Evolutionary conservation across 2,329 filamentous ascomycete species (phyloP).

Genomic region (Seiridium unicorne): DNA sequence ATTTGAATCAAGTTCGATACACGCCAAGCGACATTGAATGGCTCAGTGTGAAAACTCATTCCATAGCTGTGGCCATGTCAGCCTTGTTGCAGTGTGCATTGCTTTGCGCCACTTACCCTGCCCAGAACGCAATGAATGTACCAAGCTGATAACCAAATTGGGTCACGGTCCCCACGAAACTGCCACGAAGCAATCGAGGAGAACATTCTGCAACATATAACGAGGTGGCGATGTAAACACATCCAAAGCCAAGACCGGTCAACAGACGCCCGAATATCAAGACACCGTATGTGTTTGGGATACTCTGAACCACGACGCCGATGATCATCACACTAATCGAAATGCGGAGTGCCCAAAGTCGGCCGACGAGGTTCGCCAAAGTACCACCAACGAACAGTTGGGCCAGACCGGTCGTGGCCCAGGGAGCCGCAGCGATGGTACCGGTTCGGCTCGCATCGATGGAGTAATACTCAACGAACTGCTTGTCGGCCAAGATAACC

Average conservation of each 20-base stretch:
- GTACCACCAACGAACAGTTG: slow-evolving; percentile 1
- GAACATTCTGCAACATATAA: neutral
- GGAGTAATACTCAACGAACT: neutral
- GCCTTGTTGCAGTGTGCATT: too few relatives aligned
- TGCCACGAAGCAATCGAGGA: neutral
- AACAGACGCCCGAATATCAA: neutral
- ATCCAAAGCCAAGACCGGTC: neutral
- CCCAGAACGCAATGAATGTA: neutral
- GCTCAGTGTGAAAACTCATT: neutral
- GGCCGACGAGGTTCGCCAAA: neutral
- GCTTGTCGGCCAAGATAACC: neutral
- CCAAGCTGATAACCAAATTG: neutral
- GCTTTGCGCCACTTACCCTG: neutral
- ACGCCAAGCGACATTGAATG: neutral
- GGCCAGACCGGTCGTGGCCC: neutral
- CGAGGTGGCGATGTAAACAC: neutral
- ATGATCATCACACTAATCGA: slow-evolving; percentile 2
- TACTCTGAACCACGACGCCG: neutral
- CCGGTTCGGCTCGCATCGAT: neutral
- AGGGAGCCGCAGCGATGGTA: neutral
- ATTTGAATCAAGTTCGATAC: neutral
- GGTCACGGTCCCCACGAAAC: neutral
- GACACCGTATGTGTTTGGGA: neutral
- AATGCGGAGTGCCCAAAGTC: neutral
- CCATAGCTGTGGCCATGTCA: neutral